Conservation (phyloP, 495 filamentous ascomycete genomes). For the Penicilliopsis zonata region DNA sequence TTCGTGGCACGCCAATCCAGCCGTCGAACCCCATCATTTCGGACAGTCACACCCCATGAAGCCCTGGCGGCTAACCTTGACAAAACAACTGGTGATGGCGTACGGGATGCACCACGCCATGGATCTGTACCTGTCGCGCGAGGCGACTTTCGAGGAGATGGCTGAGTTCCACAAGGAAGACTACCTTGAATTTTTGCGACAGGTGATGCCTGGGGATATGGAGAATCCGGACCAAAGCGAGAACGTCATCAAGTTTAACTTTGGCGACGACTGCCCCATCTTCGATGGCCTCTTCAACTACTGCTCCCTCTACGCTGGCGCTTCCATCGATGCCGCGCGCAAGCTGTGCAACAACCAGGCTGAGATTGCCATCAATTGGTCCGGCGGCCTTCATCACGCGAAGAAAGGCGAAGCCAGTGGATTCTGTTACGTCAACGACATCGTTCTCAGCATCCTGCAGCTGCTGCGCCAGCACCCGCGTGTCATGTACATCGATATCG, state of each 20-base stretch:
- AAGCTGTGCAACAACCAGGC: conserved; percentile 77
- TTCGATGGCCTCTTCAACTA: conserved; percentile 95
- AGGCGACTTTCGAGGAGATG: conserved; percentile 79
- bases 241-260: conserved; percentile 50
- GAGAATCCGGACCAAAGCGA: conserved; percentile 30
- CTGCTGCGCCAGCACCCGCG: conserved; percentile 77
- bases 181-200: conserved; percentile 73
- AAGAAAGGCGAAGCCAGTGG: conserved; percentile 89
- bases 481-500: conserved; percentile 96
- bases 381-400: conserved; percentile 95
- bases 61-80: conserved; percentile 90
- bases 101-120: conserved; percentile 95
- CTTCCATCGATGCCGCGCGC: conserved; percentile 80
- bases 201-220: conserved; percentile 33
- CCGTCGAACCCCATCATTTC: conserved; percentile 93
- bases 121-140: conserved; percentile 76
- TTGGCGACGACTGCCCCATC: conserved; percentile 91
- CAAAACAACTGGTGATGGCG: conserved; percentile 82
- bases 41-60: conserved; percentile 96
- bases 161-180: conserved; percentile 75
- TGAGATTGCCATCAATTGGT: conserved; percentile 97
- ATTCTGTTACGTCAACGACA: conserved; percentile 98
- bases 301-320: conserved; percentile 85
- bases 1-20: conserved; percentile 94
- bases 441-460: conserved; percentile 88